Evolutionary conservation across 1,284 basidiomycete genomes (phyloP).

Genomic region (Phenoliferia sp.): DNA sequence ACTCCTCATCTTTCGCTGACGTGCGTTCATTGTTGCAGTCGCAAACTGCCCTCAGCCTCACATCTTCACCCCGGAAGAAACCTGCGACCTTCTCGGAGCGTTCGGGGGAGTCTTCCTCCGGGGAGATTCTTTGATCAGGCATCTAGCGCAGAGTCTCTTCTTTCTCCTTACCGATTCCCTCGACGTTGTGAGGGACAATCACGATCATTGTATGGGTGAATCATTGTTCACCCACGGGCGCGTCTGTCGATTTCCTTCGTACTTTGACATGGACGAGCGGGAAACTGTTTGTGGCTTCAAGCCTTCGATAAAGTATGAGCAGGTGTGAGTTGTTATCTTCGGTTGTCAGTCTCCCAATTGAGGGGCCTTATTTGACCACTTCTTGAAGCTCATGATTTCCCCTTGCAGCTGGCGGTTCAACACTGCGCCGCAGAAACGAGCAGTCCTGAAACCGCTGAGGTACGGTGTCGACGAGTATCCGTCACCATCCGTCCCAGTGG

Average conservation of each 20-base stretch:
- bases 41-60: conserved; percentile 2
- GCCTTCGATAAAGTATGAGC: background rate
- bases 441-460: background rate
- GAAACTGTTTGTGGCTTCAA: background rate
- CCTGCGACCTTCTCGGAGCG: conserved; percentile 8
- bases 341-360: background rate
- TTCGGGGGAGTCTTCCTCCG: conserved; percentile 10
- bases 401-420: background rate
- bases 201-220: background rate
- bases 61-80: conserved; percentile 3
- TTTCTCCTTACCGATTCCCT: background rate
- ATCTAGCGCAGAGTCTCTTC: background rate
- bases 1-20: background rate
- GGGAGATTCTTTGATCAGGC: conserved; percentile 6
- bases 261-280: background rate
- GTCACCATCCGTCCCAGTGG: background rate
- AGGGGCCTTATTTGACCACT: background rate
- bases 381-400: background rate
- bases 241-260: background rate
- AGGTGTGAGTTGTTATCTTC: background rate
- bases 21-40: background rate
- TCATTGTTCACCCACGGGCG: conserved; percentile 4
- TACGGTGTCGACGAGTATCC: background rate
- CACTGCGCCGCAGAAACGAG: background rate
- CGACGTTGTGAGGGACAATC: background rate